phyloP scores from a whole-genome alignment of 768 basidiomycete genomes.

The Trametes maxima region DNA sequence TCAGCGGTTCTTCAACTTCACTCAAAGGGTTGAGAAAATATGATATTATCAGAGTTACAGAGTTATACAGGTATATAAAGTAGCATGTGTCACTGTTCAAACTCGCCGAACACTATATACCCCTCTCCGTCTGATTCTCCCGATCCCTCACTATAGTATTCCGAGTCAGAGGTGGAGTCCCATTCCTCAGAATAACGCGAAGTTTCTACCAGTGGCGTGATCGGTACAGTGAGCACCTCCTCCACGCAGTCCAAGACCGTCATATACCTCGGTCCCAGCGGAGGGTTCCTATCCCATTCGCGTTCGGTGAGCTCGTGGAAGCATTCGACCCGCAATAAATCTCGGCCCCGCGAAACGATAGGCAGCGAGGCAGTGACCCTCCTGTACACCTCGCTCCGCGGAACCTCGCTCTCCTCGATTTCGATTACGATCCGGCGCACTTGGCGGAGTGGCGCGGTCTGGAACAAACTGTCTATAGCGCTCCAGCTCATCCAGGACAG shows the following conservation, averaged over 20 bases:
- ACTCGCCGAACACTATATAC: too few species aligned
- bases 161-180: too few species aligned
- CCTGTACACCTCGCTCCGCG: neutral
- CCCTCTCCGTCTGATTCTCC: too few species aligned
- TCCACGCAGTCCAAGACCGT: constrained; percentile 2
- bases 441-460: neutral
- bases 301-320: neutral
- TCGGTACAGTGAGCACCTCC: neutral
- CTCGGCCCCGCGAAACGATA: neutral
- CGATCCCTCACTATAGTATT: too few species aligned
- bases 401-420: constrained; percentile 1
- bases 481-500: constrained; percentile 2
- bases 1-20: too few species aligned
- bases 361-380: neutral
- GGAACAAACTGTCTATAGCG: neutral
- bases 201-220: too few species aligned
- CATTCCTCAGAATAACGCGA: too few species aligned
- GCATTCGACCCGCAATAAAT: neutral
- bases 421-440: neutral
- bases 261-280: neutral
- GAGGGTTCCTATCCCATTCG: neutral
- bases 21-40: too few species aligned
- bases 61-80: too few species aligned
- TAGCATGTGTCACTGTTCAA: too few species aligned
- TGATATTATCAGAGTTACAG: too few species aligned